Evolutionary conservation across 1,284 basidiomycete species (phyloP), one percentile per base, ranked within the genome.

Genomic region (Papiliotrema terrestris): DNA sequence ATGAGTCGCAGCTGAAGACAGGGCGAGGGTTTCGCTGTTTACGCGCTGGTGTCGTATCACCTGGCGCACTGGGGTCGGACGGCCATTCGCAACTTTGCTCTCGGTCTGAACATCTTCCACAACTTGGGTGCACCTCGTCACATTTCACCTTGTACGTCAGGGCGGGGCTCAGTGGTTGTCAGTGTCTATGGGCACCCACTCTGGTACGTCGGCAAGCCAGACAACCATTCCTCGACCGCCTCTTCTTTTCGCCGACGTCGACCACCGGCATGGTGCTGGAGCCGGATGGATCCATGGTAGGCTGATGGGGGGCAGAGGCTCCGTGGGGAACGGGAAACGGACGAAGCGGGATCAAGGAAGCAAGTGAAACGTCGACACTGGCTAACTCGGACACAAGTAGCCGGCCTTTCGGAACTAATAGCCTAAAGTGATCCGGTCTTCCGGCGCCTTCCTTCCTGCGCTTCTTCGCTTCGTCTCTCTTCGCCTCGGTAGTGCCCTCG

Each of bases 81-180:
- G 45, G 45, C 26, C 51, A 60, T 14, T 51, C 22, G 32, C 56
- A 57, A 1, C 17, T 2, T 20, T 32, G 17, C 19, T 45, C 44
- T 37, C 58, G 42, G 23, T 45, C 49, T n/a, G 32, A 22, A 38
- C 59, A 60, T 45, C 59, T n/a, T 19, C 46, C 11, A 37, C 59
- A 60, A 22, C 22, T 41, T 5, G 56, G 56, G 19, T 47, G 52
- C 8, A 23, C 14, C 32, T 60, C 59, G 42, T 58, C 59, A 41
- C 59, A 60, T 49, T 60, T 60, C 19, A 60, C 49, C 59, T 60
- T 38, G 39, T 8, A 39, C 23, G 26, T 48, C 46, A 37, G 46
- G 14, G n/a, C 17, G 29, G 48, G 9, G 17, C 15, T 32, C 6
- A 29, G 23, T 14, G 19, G 17, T n/a, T 8, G 11, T 4, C n/a